These are phyloP conservation scores for Ogataea trehalophila DNA, from an alignment of 805 yeast genomes.

Conservation along the genomic window DNA sequence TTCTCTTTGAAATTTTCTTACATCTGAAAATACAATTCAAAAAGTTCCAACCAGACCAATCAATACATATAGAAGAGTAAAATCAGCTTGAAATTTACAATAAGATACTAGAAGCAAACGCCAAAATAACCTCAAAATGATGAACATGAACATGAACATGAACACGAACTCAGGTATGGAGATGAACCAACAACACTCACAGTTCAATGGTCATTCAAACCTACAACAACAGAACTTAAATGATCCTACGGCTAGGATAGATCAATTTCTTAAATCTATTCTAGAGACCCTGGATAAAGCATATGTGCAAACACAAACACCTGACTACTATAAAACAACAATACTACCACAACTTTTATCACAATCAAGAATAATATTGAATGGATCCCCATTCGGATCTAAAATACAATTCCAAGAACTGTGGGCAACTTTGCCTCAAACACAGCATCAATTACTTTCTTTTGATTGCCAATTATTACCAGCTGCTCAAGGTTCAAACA, in stretches of 20 bases:
- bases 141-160: neutral
- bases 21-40: too few species aligned
- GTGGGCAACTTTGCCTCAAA: slow-evolving; percentile 52
- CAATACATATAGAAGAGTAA: too few species aligned
- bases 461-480: slow-evolving; percentile 62
- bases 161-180: neutral
- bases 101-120: too few species aligned
- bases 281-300: slow-evolving; percentile 24
- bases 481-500: slow-evolving; percentile 25
- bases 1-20: too few species aligned
- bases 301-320: slow-evolving; percentile 13
- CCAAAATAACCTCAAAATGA: too few species aligned
- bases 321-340: slow-evolving; percentile 15
- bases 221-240: neutral
- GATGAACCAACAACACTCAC: neutral
- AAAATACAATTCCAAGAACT: slow-evolving; percentile 49
- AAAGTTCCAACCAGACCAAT: too few species aligned
- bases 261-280: slow-evolving; percentile 21
- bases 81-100: too few species aligned
- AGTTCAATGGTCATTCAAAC: neutral
- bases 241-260: slow-evolving; percentile 22
- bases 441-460: slow-evolving; percentile 61
- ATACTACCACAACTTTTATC: slow-evolving; percentile 45
- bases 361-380: slow-evolving; percentile 48
- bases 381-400: slow-evolving; percentile 54